Evolutionary conservation across 1,284 basidiomycete genomes (phyloP).

Genomic region (Sanghuangporus baumii): DNA sequence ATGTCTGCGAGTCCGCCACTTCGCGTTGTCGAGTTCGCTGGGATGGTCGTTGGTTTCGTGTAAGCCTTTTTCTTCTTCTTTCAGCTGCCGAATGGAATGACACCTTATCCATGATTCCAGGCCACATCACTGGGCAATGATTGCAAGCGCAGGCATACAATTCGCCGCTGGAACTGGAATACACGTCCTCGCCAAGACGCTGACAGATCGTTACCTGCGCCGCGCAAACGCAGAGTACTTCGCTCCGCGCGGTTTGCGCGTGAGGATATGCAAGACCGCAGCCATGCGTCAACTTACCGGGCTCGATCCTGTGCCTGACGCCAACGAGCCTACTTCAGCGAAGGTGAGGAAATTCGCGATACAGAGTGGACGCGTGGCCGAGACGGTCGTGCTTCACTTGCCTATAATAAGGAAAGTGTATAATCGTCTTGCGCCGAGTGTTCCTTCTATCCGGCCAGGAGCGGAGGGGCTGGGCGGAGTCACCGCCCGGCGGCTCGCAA

Average conservation of each 20-base stretch:
- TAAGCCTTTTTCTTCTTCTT: neutral
- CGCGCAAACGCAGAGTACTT: constrained; percentile 20
- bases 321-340: neutral
- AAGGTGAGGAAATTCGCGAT: neutral
- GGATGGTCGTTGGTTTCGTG: constrained; percentile 20
- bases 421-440: neutral
- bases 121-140: constrained; percentile 15
- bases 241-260: constrained; percentile 19
- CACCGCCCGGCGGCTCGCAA: neutral
- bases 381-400: neutral
- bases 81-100: neutral
- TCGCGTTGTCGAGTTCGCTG: constrained; percentile 18
- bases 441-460: neutral
- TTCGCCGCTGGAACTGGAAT: constrained; percentile 14
- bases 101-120: constrained; percentile 1
- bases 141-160: constrained; percentile 18
- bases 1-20: constrained; percentile 20
- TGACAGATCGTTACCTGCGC: constrained; percentile 20
- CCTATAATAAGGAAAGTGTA: constrained; percentile 1
- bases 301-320: neutral
- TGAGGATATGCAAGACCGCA: constrained; percentile 19
- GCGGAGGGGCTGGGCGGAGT: neutral
- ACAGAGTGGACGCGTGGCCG: neutral
- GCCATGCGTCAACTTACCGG: constrained; percentile 19
- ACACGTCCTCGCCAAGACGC: constrained; percentile 19